Percentiles rank a stretch among this genome's conserved stretches.
phyloP scores from a whole-genome alignment of 1,284 basidiomycete genomes.

The Puccinia sorghi region DNA sequence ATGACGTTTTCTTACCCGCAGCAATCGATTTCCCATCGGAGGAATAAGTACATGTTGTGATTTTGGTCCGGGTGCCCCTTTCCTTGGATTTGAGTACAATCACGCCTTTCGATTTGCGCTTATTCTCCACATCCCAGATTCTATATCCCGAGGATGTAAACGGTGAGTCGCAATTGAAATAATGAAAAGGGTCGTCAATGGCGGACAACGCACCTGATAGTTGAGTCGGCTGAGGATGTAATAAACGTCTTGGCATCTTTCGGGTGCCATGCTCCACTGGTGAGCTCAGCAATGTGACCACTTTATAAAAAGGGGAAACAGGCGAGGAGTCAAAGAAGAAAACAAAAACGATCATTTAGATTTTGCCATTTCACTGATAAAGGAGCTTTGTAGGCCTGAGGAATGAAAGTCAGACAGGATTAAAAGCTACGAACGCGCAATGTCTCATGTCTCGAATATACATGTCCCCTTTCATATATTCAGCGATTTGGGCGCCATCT shows the following conservation, averaged over 20 bases:
- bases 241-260: constrained; percentile 78
- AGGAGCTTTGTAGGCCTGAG: constrained; percentile 9
- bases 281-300: constrained; percentile 90
- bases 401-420: neutral
- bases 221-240: constrained; percentile 91
- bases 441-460: constrained; percentile 99
- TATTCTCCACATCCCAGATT: constrained; percentile 89
- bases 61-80: constrained; percentile 88
- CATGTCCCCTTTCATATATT: constrained; percentile 90
- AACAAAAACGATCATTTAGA: constrained; percentile 39
- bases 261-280: constrained; percentile 88
- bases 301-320: constrained; percentile 60
- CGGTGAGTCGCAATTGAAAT: neutral
- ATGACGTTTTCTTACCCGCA: constrained; percentile 67
- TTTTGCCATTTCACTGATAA: constrained; percentile 14
- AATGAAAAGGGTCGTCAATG: neutral
- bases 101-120: constrained; percentile 84
- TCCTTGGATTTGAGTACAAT: constrained; percentile 96
- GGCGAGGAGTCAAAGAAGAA: constrained; percentile 6
- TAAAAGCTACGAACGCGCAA: constrained; percentile 68
- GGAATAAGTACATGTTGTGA: constrained; percentile 81
- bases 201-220: constrained; percentile 70
- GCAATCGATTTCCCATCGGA: constrained; percentile 80
- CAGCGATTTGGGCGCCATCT: constrained; percentile 75
- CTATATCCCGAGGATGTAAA: constrained; percentile 60